These are phyloP conservation scores for Leishmania tropica DNA, from an alignment of 208 protist genomes.

Conservation along the genomic window DNA sequence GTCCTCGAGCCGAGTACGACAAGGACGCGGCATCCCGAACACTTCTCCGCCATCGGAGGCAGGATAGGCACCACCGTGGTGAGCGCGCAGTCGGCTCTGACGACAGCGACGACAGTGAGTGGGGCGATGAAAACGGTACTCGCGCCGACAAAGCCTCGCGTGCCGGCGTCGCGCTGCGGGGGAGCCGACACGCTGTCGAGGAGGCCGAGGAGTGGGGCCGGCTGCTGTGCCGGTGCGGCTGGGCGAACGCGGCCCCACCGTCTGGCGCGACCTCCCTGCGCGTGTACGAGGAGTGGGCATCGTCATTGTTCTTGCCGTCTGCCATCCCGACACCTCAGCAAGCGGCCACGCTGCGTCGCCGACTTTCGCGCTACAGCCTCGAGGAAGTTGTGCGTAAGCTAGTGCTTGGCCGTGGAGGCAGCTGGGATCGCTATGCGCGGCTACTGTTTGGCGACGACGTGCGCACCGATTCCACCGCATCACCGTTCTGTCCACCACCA, in stretches of 20 bases:
- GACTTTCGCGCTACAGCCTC: slow-evolving; percentile 22
- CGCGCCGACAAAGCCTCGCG: not conserved
- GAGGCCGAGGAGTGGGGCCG: slow-evolving; percentile 29
- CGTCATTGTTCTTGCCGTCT: slow-evolving; percentile 11
- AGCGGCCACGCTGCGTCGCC: slow-evolving; percentile 25
- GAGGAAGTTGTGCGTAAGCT: slow-evolving; percentile 24
- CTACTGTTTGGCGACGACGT: slow-evolving; percentile 18
- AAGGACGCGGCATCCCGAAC: not conserved
- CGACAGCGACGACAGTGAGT: not conserved
- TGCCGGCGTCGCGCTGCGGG: not conserved
- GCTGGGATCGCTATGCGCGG: slow-evolving; percentile 8
- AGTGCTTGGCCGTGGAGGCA: slow-evolving; percentile 31
- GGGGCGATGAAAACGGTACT: not conserved
- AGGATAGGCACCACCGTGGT: no score
- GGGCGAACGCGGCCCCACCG: slow-evolving; percentile 29
- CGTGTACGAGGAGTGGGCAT: slow-evolving; percentile 18
- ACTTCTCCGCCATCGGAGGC: not conserved
- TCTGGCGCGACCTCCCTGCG: not conserved
- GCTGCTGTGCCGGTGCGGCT: slow-evolving; percentile 28
- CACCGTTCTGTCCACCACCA: not conserved
- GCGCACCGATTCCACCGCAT: not conserved
- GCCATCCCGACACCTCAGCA: slow-evolving; percentile 19
- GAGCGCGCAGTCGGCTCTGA: not conserved
- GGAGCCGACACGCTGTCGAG: slow-evolving; percentile 24
- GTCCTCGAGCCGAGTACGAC: not conserved